Evolutionary conservation across 2,329 filamentous ascomycete genomes (phyloP).

Genomic region (Thelonectria discophora): DNA sequence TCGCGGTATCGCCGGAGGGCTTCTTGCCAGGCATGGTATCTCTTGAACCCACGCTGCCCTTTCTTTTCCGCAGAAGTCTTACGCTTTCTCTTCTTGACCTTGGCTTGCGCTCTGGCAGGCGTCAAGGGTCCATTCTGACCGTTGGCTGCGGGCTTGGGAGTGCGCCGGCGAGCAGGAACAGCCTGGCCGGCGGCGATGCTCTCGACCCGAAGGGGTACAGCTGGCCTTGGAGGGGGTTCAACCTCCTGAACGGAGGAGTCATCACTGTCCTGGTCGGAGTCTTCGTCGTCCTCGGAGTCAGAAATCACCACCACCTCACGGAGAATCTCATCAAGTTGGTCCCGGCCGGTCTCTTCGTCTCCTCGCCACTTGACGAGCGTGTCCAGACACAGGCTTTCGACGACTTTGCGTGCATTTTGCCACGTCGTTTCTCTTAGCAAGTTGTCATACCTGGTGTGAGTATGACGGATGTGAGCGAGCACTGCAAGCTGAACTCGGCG

Average conservation of each 20-base stretch:
- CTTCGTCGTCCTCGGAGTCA: slow-evolving; percentile 63
- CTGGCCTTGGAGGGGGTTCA: slow-evolving; percentile 22
- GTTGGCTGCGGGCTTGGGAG: slow-evolving; percentile 26
- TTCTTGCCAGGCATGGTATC: slow-evolving; percentile 57
- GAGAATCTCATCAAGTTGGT: slow-evolving; percentile 73
- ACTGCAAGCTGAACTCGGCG: slow-evolving; percentile 72
- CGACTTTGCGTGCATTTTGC: slow-evolving; percentile 67
- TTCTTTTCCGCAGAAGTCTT: slow-evolving; percentile 44
- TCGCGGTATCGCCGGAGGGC: slow-evolving; percentile 47
- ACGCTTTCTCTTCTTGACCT: slow-evolving; percentile 42
- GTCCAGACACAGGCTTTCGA: slow-evolving; percentile 69
- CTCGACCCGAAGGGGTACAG: slow-evolving; percentile 19
- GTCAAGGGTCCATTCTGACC: slow-evolving; percentile 27
- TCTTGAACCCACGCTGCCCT: slow-evolving; percentile 56
- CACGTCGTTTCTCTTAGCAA: slow-evolving; percentile 67
- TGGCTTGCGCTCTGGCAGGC: slow-evolving; percentile 34
- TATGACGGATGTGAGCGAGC: slow-evolving; percentile 72
- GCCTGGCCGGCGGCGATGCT: slow-evolving; percentile 26
- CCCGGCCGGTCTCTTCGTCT: slow-evolving; percentile 73
- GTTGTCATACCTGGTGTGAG: slow-evolving; percentile 71
- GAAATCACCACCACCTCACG: slow-evolving; percentile 73
- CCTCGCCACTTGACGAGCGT: slow-evolving; percentile 76
- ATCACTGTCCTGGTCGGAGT: slow-evolving; percentile 50
- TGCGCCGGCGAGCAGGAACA: slow-evolving; percentile 30
- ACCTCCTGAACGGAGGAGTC: slow-evolving; percentile 45